Evolutionary conservation across 2,329 filamentous ascomycete species (phyloP), one percentile per base, ranked within the genome.

Genomic region (Colletotrichum tropicale): DNA sequence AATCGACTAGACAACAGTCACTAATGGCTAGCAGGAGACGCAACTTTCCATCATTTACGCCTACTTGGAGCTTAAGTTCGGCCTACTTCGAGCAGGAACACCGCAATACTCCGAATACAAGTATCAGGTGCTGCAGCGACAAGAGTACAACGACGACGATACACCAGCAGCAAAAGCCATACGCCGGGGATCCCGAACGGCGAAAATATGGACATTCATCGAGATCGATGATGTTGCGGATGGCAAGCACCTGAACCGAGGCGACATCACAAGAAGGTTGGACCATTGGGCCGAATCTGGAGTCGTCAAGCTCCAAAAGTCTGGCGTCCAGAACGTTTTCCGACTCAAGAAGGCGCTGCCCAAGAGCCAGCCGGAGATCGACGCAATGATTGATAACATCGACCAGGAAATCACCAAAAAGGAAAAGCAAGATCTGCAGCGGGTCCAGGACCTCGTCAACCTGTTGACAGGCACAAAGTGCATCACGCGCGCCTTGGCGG

Each of bases 11-110:
- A 2, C 12, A 16, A 18, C 5, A 5, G 30, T 34, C 30, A n/a
- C 43, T 67, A 13, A 66, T 2, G 5, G 2, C 6, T 3, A 8
- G 5, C 24, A 75, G 73, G 73, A 75, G 61, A 75, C 69, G 2
- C 73, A 75, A 32, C 21, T 75, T 28, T 75, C 73, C 52, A 88
- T 90, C 66, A 87, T 93, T 18, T 91, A 92, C 67, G 90, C 91
- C 0, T 87, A 90, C n/a, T 83, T 93, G 2, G 92, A 93, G 79
- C 84, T 93, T 6, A 88, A 87, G 4, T 92, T 91, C 75, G 84
- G 85, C 1, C 83, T 93, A 0, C 85, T 93, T 34, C 87, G 91
- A 26, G 90, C 88, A 18, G 88, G 87, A 21, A 93, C 88, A 0
- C 90, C 88, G 0, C 89, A 91, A 55, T 93, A 92, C 75, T 88